phyloP scores from a whole-genome alignment of 208 protist species.

The Acanthamoeba castellanii region DNA sequence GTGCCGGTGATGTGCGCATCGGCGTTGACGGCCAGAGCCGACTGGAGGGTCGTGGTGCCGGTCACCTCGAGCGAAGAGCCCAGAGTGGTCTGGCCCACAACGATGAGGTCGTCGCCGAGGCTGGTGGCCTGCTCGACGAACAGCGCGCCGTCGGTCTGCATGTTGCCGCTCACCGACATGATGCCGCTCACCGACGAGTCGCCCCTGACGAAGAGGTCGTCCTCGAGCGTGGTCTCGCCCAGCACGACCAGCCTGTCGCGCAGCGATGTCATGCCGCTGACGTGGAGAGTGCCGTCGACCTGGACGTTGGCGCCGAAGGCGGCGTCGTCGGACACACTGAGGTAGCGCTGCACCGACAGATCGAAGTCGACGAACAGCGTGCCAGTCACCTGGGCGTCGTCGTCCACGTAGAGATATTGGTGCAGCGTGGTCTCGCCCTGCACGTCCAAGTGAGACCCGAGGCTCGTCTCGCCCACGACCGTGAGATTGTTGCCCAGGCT shows the following conservation, averaged over 20 bases:
- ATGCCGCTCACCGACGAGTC: not conserved
- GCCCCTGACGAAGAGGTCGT: not conserved
- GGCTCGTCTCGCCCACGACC: not conserved
- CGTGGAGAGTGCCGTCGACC: not conserved
- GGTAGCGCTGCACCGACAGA: not conserved
- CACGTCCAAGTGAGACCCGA: not conserved
- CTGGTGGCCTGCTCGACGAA: not conserved
- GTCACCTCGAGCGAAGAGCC: not conserved
- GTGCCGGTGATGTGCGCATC: not conserved
- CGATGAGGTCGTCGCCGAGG: not conserved
- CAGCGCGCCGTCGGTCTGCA: not conserved
- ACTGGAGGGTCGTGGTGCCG: not conserved
- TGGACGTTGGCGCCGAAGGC: not conserved
- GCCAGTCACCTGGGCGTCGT: not conserved
- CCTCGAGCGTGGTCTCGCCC: not conserved
- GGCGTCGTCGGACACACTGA: not conserved
- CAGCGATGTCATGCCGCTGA: not conserved
- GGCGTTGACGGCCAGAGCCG: not conserved
- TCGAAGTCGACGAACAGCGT: not conserved
- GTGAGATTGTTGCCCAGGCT: not conserved
- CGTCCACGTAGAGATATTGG: not conserved
- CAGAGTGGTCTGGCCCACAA: not conserved
- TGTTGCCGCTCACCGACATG: not conserved
- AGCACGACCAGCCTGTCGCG: not conserved
- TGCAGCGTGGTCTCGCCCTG: not conserved